Base-by-base conservation (phyloP, 202 grass and related monocot species). In the Dendrocalamus latiflorus region DNA sequence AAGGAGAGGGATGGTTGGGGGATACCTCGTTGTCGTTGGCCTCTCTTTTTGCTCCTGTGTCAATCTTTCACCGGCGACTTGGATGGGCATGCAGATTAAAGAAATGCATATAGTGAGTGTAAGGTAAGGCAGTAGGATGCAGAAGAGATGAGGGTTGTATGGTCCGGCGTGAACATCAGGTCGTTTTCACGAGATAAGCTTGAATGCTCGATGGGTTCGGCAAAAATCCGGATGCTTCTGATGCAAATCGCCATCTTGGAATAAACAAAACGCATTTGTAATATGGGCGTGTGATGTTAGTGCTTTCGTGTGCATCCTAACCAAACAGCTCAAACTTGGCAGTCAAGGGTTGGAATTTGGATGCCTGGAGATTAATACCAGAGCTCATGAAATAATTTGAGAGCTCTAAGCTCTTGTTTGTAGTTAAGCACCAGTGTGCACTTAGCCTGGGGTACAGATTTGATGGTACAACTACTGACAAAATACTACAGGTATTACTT, bases 101-200 rank as follows among this genome's bases (percentile, higher is more conserved):
- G 74, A 71, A 88, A 36, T 54, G 30, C 34, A 14, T 17, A 16
- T 38, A 78, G 72, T 84, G 86, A n/a, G n/a, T n/a, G n/a, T 76
- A 68, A 53, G 44, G 72, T 42, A 16, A 10, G 37, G 53, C 53
- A 53, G 44, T 54, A 9, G 77, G 72, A 77, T 57, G 72, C 49
- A 48, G 65, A 59, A 63, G 74, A 7, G 89, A 90, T 83, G 86
- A 85, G 90, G 57, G 70, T 56, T 86, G 93, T 79, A 80, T 76
- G 88, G 81, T 68, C 74, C 18, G 56, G 78, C 56, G 50, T 62
- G 47, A 16, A 34, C 69, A 16, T 59, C 33, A 28, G 47, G 91
- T 93, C 91, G 22, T 88, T 91, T 83, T 93, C 83, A 20, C 3
- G 9, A 50, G 81, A 86, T 90, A 86, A 86, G 79, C 74, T 68